Percentiles rank a stretch among this genome's conserved stretches.
These are phyloP conservation scores for Yamadazyma phyllophila DNA, from an alignment of 805 yeast genomes.

Conservation along the genomic window DNA sequence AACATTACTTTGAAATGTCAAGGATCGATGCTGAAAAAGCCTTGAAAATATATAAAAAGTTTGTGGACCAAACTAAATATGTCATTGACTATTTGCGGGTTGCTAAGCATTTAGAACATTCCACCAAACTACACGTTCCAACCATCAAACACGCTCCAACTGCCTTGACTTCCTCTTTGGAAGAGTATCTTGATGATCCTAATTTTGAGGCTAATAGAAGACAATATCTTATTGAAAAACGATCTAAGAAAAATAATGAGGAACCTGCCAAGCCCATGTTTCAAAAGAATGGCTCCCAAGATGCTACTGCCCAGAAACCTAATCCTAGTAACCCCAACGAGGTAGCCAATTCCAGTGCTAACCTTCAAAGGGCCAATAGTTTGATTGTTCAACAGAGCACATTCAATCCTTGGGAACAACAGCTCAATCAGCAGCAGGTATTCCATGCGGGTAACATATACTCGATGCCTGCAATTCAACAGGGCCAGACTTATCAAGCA, in stretches of 20 bases:
- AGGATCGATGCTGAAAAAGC: slow-evolving; percentile 84
- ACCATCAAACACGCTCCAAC: slow-evolving; percentile 97
- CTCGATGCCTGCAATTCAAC: slow-evolving; percentile 15
- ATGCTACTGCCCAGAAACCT: neutral
- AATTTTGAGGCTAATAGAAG: slow-evolving; percentile 76
- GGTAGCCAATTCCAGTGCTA: neutral
- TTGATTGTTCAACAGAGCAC: slow-evolving; percentile 37
- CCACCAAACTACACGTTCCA: slow-evolving; percentile 89
- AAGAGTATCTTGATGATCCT: slow-evolving; percentile 85
- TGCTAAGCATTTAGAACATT: slow-evolving; percentile 83
- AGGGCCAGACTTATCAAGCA: slow-evolving; percentile 6
- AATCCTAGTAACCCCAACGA: neutral
- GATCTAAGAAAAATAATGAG: slow-evolving; percentile 26
- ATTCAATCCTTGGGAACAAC: slow-evolving; percentile 41
- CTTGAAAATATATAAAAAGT: slow-evolving; percentile 75
- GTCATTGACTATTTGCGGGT: slow-evolving; percentile 85
- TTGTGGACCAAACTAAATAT: slow-evolving; percentile 80
- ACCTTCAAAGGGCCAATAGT: slow-evolving; percentile 20
- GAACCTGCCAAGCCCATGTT: slow-evolving; percentile 3
- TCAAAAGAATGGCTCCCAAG: neutral
- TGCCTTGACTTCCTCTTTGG: slow-evolving; percentile 79
- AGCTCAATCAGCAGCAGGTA: slow-evolving; percentile 8
- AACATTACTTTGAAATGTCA: slow-evolving; percentile 93
- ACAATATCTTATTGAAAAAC: slow-evolving; percentile 72
- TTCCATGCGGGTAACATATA: slow-evolving; percentile 8